Conservation (phyloP, 345 rosid species). For the Rhizophora mangle region DNA sequence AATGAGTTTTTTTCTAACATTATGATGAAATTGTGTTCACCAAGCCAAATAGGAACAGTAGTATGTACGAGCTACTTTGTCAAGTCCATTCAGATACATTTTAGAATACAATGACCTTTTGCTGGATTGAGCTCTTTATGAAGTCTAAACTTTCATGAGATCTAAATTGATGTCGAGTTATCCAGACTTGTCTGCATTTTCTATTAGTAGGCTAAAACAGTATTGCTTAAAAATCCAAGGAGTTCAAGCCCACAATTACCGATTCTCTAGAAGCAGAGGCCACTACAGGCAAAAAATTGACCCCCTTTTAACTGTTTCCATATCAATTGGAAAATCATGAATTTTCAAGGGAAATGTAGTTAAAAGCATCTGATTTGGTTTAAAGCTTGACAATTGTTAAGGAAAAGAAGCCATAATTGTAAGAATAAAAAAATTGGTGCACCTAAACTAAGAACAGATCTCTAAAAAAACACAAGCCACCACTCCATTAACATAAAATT, state of each 20-base stretch:
- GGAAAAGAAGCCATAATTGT: slow-evolving; percentile 11
- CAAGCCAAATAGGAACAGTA: too few species aligned
- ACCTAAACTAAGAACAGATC: slow-evolving; percentile 42
- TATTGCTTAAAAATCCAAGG: neutral
- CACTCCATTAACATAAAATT: slow-evolving; percentile 9
- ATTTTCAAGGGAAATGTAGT: slow-evolving; percentile 12
- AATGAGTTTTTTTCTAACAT: too few species aligned
- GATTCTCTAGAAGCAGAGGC: slow-evolving; percentile 12
- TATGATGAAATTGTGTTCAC: too few species aligned
- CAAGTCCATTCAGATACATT: too few species aligned
- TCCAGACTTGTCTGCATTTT: too few species aligned
- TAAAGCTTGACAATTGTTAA: slow-evolving; percentile 5
- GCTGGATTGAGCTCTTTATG: too few species aligned
- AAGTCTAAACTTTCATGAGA: too few species aligned
- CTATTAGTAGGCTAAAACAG: too few species aligned
- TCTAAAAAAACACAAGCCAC: slow-evolving; percentile 19
- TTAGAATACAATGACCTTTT: neutral
- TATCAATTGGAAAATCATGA: slow-evolving; percentile 7
- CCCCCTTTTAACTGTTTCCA: slow-evolving; percentile 9
- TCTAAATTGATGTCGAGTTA: too few species aligned
- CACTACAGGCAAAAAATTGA: neutral
- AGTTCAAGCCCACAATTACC: neutral
- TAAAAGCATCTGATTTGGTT: slow-evolving; percentile 7
- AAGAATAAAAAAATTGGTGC: slow-evolving; percentile 10
- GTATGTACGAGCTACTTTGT: too few species aligned